These are phyloP conservation scores for Carex arenaria DNA, from an alignment of 202 grass and related monocot species.

Conservation along the genomic window DNA sequence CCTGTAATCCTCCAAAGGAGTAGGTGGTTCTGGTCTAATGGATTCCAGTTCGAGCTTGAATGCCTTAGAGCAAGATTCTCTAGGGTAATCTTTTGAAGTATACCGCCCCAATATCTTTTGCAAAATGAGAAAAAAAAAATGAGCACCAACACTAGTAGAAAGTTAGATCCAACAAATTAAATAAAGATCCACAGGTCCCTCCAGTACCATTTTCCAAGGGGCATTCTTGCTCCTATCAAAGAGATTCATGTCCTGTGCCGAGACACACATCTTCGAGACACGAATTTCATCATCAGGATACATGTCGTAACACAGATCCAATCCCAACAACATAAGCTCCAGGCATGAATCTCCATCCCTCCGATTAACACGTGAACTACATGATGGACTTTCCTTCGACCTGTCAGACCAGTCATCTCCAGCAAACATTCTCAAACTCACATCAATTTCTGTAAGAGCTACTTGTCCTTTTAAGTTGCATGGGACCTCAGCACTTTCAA, in stretches of 20 bases:
- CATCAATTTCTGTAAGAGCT: slow-evolving; percentile 66
- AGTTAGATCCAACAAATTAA: slow-evolving; percentile 17
- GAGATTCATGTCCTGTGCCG: slow-evolving; percentile 62
- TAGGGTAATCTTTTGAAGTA: slow-evolving; percentile 74
- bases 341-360: slow-evolving; percentile 61
- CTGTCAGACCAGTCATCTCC: slow-evolving; percentile 71
- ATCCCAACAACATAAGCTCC: slow-evolving; percentile 58
- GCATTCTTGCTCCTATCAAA: slow-evolving; percentile 75
- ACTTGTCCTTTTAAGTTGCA: slow-evolving; percentile 71
- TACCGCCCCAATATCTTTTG: slow-evolving; percentile 83
- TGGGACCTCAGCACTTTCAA: slow-evolving; percentile 30
- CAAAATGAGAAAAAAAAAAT: slow-evolving; percentile 29
- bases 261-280: slow-evolving; percentile 64
- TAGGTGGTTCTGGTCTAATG: slow-evolving; percentile 71
- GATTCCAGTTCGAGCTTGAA: slow-evolving; percentile 80
- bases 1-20: slow-evolving; percentile 98
- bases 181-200: slow-evolving; percentile 17
- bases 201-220: slow-evolving; percentile 89
- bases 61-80: slow-evolving; percentile 78
- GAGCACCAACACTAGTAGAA: background rate
- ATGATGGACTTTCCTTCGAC: slow-evolving; percentile 29
- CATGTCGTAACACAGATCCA: slow-evolving; percentile 74
- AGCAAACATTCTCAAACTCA: slow-evolving; percentile 73
- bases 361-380: slow-evolving; percentile 29
- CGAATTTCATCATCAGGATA: slow-evolving; percentile 82